phyloP scores from a whole-genome alignment of 305 asterid genomes.

The Ilex paraguariensis region DNA sequence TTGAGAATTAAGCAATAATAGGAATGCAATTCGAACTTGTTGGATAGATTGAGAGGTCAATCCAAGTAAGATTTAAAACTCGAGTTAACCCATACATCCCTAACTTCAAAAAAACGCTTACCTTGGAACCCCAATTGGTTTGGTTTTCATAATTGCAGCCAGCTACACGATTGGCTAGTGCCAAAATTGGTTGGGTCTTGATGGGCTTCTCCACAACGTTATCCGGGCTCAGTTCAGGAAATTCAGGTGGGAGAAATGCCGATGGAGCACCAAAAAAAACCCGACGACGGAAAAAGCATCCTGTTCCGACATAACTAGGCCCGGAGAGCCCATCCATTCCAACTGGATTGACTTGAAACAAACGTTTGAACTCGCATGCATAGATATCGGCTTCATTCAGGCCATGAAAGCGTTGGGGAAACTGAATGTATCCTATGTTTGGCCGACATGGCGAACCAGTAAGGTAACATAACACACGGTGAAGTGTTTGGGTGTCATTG shows the following conservation, averaged over 20 bases:
- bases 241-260: conserved; percentile 31
- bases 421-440: conserved; percentile 54
- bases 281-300: conserved; percentile 64
- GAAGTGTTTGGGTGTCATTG: conserved; percentile 63
- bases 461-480: conserved; percentile 43
- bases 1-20: neutral
- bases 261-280: conserved; percentile 61
- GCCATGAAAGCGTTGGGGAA: conserved; percentile 73
- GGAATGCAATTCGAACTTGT: too few species aligned
- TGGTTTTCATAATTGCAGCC: conserved; percentile 52
- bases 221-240: conserved; percentile 44
- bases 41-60: neutral
- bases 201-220: conserved; percentile 35
- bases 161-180: conserved; percentile 47
- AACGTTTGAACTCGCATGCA: conserved; percentile 46
- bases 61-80: neutral
- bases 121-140: conserved; percentile 72
- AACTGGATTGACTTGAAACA: conserved; percentile 39
- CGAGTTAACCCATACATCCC: neutral
- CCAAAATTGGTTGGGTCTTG: conserved; percentile 16
- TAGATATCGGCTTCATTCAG: conserved; percentile 63
- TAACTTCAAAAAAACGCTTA: conserved; percentile 8
- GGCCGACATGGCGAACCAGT: conserved; percentile 31
- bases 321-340: conserved; percentile 79
- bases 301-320: conserved; percentile 65